Evolutionary conservation across 345 rosid genomes (phyloP), one percentile per base, ranked within the genome.

Genomic region (Arabidopsis arenosa): DNA sequence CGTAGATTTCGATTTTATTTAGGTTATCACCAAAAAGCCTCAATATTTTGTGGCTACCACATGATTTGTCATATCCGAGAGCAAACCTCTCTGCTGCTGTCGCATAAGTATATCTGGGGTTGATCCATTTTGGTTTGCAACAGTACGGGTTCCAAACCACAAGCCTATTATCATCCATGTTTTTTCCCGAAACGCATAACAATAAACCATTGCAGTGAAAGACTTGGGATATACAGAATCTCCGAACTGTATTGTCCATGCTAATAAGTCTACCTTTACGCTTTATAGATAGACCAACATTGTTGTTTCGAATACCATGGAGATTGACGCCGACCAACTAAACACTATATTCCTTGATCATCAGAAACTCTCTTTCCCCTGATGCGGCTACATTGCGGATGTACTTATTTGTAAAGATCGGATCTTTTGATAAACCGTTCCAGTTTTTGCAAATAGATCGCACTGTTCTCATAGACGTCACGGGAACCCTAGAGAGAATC

Each of bases 21-120:
- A 2, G 23, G 53, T 0, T 48, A 18, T 8, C 18, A 18, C 13
- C 30, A 0, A 18, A 51, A 21, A 51, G 30, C 30, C 55, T 51
- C 55, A 71, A 48, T 13, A 59, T 60, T 26, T 71, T 71, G 49
- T 36, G 48, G 13, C 39, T 60, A 48, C 60, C 44, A 7, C 56
- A 32, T 0, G 33, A 70, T 57, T 23, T 43, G 17, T 70, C 45
- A 7, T 60, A 72, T 28, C 75, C 75, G 0, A 72, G 41, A 37
- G 60, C 68, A 39, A 14, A 72, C 49, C 0, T 0, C 3, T 60
- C 51, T 11, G 1, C 2, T 17, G 1, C 2, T 17, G 23, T 48
- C 26, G 0, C 9, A 21, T 51, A 9, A 49, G 4, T 28, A 28
- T 28, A 28, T 2, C 4, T 28, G 32, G 4, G 32, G 3, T 28